phyloP scores from a whole-genome alignment of 352 stramenopile genomes.

The Globisporangium viniferum region DNA sequence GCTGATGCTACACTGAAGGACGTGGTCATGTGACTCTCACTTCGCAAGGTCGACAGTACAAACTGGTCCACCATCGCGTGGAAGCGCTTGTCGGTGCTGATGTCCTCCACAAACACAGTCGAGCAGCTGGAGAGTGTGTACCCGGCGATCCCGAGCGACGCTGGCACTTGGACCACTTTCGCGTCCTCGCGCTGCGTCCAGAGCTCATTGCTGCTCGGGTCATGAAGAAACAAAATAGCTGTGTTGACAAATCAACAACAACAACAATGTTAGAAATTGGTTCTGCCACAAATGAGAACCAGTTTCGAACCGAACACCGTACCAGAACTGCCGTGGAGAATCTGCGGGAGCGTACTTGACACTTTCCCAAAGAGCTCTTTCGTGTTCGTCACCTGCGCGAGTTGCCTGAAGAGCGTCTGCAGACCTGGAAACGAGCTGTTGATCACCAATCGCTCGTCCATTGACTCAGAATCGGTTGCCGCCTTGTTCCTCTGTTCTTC shows the following conservation, averaged over 20 bases:
- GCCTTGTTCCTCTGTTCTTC: not conserved
- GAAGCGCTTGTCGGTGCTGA: conserved; percentile 43
- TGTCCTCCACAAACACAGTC: conserved; percentile 37
- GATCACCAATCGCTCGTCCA: conserved; percentile 2
- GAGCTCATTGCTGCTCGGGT: conserved; percentile 58
- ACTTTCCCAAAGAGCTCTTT: conserved; percentile 48
- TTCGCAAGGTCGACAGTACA: conserved; percentile 24
- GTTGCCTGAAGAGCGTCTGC: conserved; percentile 44
- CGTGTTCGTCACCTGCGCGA: conserved; percentile 29
- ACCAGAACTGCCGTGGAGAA: conserved; percentile 40
- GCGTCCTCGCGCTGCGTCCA: conserved; percentile 57
- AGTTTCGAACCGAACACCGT: not conserved
- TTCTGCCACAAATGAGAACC: not conserved
- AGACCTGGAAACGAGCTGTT: conserved; percentile 24
- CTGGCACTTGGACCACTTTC: conserved; percentile 46
- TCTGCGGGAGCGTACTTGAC: conserved; percentile 31
- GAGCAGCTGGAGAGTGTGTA: conserved; percentile 35
- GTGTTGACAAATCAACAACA: not conserved
- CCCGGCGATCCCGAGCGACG: conserved; percentile 55
- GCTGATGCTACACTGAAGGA: not conserved
- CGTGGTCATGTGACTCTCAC: not conserved
- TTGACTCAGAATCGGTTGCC: not conserved
- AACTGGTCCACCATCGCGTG: conserved; percentile 69
- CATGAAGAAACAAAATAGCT: conserved; percentile 60
- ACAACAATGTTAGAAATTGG: not conserved